Percentiles rank a stretch among this genome's conserved stretches.
These are phyloP conservation scores for Aspergillus calidoustus DNA, from an alignment of 2,329 filamentous ascomycete species.

Conservation along the genomic window DNA sequence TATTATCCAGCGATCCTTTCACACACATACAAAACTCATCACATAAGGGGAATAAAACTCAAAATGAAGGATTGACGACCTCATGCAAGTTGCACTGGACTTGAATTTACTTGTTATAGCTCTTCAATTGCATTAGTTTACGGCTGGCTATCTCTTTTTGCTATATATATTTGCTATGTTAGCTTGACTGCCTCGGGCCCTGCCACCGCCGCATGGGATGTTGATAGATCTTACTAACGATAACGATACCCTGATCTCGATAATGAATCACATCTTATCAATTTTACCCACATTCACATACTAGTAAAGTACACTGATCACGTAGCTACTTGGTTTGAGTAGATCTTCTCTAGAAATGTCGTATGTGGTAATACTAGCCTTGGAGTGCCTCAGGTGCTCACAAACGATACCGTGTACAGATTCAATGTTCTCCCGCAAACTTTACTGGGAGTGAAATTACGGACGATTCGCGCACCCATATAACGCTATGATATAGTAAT, in stretches of 20 bases:
- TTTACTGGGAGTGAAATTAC: neutral
- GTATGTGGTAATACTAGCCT: neutral
- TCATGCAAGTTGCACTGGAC: conserved; percentile 22
- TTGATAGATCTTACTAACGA: conserved; percentile 26
- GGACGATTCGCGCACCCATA: neutral
- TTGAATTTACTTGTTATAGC: conserved; percentile 14
- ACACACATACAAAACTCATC: neutral
- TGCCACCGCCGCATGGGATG: conserved; percentile 10
- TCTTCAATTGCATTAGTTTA: conserved; percentile 6
- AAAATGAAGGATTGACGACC: conserved; percentile 16
- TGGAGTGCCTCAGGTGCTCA: neutral
- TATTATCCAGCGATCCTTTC: neutral
- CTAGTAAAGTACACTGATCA: neutral
- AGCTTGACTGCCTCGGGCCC: neutral
- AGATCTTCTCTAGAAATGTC: neutral
- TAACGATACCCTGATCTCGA: conserved; percentile 27
- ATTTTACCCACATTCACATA: neutral
- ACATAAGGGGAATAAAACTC: conserved; percentile 12
- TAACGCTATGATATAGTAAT: neutral
- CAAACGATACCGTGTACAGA: too few species aligned
- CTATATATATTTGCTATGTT: conserved; percentile 12
- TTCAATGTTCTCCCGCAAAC: too few species aligned
- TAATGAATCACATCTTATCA: conserved; percentile 10
- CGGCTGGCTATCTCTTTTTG: neutral
- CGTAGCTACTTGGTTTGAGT: neutral